A percentile compares a stretch with the other conserved stretches of the same genome.
These are phyloP conservation scores for Moesziomyces sp. DNA, from an alignment of 1,284 basidiomycete genomes.

Conservation along the genomic window DNA sequence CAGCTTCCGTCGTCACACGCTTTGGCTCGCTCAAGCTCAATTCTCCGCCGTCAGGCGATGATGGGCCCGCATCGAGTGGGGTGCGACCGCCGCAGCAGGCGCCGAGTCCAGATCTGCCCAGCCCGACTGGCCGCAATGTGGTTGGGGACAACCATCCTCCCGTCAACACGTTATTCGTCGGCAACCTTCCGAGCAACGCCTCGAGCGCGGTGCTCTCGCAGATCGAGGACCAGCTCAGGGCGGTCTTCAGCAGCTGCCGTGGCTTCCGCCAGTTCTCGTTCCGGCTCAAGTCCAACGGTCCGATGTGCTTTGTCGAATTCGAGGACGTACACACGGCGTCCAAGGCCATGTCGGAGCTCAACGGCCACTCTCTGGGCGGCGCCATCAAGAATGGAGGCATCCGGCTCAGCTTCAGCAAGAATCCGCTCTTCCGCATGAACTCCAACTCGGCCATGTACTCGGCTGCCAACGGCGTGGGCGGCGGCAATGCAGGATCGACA, in stretches of 20 bases:
- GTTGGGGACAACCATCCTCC: constrained; percentile 58
- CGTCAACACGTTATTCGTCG: constrained; percentile 60
- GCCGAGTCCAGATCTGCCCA: constrained; percentile 42
- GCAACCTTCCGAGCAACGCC: constrained; percentile 55
- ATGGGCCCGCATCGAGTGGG: background rate
- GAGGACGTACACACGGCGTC: constrained; percentile 87
- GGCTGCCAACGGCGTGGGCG: constrained; percentile 18
- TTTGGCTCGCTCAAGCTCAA: constrained; percentile 51
- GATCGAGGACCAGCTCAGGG: constrained; percentile 84
- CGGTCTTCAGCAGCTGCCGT: constrained; percentile 79
- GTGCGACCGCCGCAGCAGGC: constrained; percentile 20
- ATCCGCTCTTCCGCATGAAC: constrained; percentile 58
- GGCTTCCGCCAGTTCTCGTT: constrained; percentile 93
- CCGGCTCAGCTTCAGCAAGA: constrained; percentile 80
- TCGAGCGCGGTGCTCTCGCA: constrained; percentile 71
- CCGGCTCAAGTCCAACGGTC: constrained; percentile 92
- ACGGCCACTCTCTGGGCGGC: constrained; percentile 88
- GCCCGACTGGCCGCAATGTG: constrained; percentile 51
- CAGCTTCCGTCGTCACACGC: constrained; percentile 23
- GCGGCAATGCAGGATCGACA: constrained; percentile 16
- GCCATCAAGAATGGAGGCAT: constrained; percentile 90
- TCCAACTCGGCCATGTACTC: constrained; percentile 45
- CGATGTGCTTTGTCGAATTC: constrained; percentile 93
- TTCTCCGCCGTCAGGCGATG: constrained; percentile 39
- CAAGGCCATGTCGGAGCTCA: constrained; percentile 85